These are phyloP conservation scores for Phytophthora litchii DNA, from an alignment of 352 stramenopile species.

Conservation along the genomic window DNA sequence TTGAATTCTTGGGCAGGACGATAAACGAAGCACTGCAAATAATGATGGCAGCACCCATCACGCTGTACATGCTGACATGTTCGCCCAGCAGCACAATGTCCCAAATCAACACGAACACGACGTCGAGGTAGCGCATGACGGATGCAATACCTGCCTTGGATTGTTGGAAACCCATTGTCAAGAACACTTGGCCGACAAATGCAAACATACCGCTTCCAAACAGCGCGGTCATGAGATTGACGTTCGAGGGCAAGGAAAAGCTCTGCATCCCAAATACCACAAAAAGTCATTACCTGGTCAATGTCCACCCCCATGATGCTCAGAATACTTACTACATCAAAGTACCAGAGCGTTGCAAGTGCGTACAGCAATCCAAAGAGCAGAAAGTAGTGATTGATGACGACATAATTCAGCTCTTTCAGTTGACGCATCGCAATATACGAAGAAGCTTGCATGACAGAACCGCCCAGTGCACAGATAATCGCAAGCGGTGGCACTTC, in stretches of 20 bases:
- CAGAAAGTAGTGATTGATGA: conserved; percentile 49
- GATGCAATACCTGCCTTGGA: conserved; percentile 76
- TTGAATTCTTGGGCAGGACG: conserved; percentile 39
- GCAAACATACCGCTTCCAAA: conserved; percentile 62
- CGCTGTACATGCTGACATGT: conserved; percentile 60
- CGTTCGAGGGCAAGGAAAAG: conserved; percentile 44
- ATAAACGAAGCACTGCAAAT: conserved; percentile 59
- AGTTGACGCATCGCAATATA: conserved; percentile 67
- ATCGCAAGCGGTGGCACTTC: conserved; percentile 37
- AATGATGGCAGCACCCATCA: conserved; percentile 66
- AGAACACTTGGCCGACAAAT: conserved; percentile 62
- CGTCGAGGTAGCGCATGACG: conserved; percentile 79
- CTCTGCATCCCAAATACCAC: conserved; percentile 7
- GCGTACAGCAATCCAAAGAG: conserved; percentile 42
- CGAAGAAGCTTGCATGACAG: conserved; percentile 53
- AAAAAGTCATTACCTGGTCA: too few relatives aligned
- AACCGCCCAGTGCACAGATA: conserved; percentile 44
- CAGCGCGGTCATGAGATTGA: conserved; percentile 42
- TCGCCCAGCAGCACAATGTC: conserved; percentile 57
- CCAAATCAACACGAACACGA: conserved; percentile 78
- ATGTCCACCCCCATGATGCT: neutral
- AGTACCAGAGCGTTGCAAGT: conserved; percentile 31
- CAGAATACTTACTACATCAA: conserved; percentile 36
- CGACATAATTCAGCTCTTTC: conserved; percentile 40
- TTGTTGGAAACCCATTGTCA: conserved; percentile 81